phyloP scores from a whole-genome alignment of 345 rosid species.

The Lepidium didymum region DNA sequence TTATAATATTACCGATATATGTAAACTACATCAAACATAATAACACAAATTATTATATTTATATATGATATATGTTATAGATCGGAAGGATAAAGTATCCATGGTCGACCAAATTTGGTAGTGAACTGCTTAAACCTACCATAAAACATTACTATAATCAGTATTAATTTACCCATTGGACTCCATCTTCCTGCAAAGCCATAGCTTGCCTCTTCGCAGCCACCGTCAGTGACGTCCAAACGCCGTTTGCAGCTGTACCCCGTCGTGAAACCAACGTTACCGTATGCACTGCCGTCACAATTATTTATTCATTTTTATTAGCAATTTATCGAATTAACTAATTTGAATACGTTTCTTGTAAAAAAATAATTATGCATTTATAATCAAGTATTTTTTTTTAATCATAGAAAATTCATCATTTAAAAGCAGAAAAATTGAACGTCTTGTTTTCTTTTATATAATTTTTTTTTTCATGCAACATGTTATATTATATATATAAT shows the following conservation, averaged over 20 bases:
- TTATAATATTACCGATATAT: no score
- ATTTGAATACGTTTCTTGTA: no score
- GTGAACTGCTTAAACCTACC: conserved; percentile 50
- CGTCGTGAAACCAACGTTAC: conserved; percentile 60
- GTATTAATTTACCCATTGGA: conserved; percentile 34
- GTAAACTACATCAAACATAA: not conserved
- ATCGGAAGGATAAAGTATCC: conserved; percentile 29
- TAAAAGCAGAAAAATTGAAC: no score
- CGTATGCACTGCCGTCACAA: conserved; percentile 42
- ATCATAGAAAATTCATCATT: no score
- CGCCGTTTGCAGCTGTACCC: conserved; percentile 53
- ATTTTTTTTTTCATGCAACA: no score
- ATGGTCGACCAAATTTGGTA: conserved; percentile 36
- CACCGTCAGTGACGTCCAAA: conserved; percentile 1
- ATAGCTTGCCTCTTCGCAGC: conserved; percentile 33
- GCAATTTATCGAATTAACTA: not conserved
- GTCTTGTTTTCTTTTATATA: no score
- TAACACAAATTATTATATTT: not conserved
- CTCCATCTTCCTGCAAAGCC: conserved; percentile 64
- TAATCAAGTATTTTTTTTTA: no score
- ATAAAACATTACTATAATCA: conserved; percentile 49
- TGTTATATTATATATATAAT: not conserved
- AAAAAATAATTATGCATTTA: no score
- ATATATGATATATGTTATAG: not conserved
- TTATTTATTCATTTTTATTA: not conserved